Conservation (phyloP, 768 basidiomycete genomes). For the Amylocystis lapponica region DNA sequence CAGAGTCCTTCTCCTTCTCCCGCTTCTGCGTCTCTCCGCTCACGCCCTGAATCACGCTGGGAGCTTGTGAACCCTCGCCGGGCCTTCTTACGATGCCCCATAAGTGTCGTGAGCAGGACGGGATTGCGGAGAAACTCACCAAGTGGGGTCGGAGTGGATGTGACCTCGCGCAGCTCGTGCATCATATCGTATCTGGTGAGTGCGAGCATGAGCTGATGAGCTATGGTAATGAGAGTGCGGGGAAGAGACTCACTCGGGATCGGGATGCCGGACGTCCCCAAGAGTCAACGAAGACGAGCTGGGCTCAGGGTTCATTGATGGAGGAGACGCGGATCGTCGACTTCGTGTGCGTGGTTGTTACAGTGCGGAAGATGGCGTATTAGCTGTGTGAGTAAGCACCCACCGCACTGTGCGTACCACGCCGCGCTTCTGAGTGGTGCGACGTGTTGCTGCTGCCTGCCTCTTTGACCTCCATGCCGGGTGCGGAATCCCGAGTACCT, state of each 20-base stretch:
- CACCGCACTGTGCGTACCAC: too few relatives aligned
- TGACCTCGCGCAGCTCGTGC: slow-evolving; percentile 34
- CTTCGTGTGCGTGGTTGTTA: too few relatives aligned
- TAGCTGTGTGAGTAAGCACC: too few relatives aligned
- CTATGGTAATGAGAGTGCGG: not conserved
- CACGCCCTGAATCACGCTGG: slow-evolving; percentile 18
- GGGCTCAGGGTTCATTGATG: too few relatives aligned
- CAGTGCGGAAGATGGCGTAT: too few relatives aligned
- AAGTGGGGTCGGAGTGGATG: slow-evolving; percentile 40
- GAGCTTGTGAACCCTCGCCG: slow-evolving; percentile 34
- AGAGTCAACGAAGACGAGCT: too few relatives aligned
- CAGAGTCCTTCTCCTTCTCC: slow-evolving; percentile 13
- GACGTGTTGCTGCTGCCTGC: too few relatives aligned
- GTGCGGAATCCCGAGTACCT: too few relatives aligned
- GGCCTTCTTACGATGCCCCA: slow-evolving; percentile 28
- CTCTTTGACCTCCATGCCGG: too few relatives aligned
- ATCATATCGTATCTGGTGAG: slow-evolving; percentile 6
- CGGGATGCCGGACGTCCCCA: too few relatives aligned
- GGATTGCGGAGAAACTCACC: slow-evolving; percentile 41
- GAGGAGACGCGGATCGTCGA: too few relatives aligned
- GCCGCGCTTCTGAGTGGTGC: too few relatives aligned
- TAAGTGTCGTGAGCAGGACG: slow-evolving; percentile 29
- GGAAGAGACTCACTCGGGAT: slow-evolving; percentile 1
- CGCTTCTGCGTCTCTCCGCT: slow-evolving; percentile 1
- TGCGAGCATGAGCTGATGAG: not conserved